Conservation (phyloP, 495 filamentous ascomycete species). For the Hypoxylon lienhwacheense region DNA sequence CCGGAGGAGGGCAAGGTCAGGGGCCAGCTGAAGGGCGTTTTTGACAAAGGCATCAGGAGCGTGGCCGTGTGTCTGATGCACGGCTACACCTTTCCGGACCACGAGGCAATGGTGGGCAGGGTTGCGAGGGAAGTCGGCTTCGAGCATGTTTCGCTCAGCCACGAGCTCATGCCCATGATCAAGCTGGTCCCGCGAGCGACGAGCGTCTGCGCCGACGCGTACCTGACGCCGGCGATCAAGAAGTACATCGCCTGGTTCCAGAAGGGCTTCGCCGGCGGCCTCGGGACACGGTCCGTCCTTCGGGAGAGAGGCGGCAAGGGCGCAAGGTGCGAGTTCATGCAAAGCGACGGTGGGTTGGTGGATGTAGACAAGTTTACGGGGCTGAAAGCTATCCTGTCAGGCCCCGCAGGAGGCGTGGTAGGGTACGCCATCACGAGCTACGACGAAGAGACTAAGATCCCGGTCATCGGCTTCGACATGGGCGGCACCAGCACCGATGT, state of each 20-base stretch:
- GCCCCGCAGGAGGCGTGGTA: slow-evolving; percentile 82
- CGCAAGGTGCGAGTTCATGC: slow-evolving; percentile 82
- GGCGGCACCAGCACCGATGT: slow-evolving; percentile 92
- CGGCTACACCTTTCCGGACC: slow-evolving; percentile 76
- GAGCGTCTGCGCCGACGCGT: slow-evolving; percentile 92
- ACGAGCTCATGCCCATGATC: slow-evolving; percentile 93
- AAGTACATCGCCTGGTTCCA: slow-evolving; percentile 93
- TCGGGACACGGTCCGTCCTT: slow-evolving; percentile 69
- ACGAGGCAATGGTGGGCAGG: slow-evolving; percentile 68
- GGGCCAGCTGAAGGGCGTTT: slow-evolving; percentile 59
- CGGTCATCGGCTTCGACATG: slow-evolving; percentile 98
- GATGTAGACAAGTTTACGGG: slow-evolving; percentile 77
- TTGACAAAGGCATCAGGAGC: slow-evolving; percentile 64
- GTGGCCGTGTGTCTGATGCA: slow-evolving; percentile 82
- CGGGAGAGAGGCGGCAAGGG: slow-evolving; percentile 56
- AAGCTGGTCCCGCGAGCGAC: slow-evolving; percentile 85
- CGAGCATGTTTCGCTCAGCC: slow-evolving; percentile 69
- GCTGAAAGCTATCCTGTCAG: slow-evolving; percentile 74
- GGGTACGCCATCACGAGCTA: slow-evolving; percentile 94
- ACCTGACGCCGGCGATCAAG: slow-evolving; percentile 92
- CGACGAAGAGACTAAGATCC: slow-evolving; percentile 80
- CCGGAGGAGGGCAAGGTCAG: slow-evolving; percentile 58
- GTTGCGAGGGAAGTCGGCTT: slow-evolving; percentile 75
- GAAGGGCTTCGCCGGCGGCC: slow-evolving; percentile 68
- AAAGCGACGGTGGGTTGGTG: slow-evolving; percentile 78